A percentile compares a stretch with the other conserved stretches of the same genome.
Evolutionary conservation across 1,139 yeast genomes (phyloP).

Genomic region (Geotrichum fermentans): DNA sequence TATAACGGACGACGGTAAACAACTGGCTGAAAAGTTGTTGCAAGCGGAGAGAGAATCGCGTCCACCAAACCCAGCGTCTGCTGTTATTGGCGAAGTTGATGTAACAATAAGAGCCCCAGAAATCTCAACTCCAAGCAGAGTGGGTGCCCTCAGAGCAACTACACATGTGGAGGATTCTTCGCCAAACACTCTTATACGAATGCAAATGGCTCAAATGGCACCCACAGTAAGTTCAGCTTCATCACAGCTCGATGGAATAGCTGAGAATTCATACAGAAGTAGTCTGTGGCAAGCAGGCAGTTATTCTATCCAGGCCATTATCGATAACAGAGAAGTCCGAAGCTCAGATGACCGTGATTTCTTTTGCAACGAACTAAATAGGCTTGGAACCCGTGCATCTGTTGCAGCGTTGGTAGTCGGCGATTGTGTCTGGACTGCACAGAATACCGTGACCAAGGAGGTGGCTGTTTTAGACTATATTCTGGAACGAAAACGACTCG

Average conservation of each 20-base stretch:
- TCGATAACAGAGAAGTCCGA: slow-evolving; percentile 77
- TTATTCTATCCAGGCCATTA: slow-evolving; percentile 55
- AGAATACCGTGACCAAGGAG: slow-evolving; percentile 50
- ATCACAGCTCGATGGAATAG: neutral
- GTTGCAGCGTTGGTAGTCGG: slow-evolving; percentile 68
- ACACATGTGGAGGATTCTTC: slow-evolving; percentile 6
- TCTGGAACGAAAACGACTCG: slow-evolving; percentile 82
- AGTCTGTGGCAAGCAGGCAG: slow-evolving; percentile 48
- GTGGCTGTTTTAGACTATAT: slow-evolving; percentile 73
- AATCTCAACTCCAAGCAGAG: neutral
- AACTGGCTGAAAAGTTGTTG: slow-evolving; percentile 56
- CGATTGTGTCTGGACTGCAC: slow-evolving; percentile 87
- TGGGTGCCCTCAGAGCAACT: neutral
- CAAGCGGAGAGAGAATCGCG: slow-evolving; percentile 39
- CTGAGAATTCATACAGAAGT: neutral
- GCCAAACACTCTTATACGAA: slow-evolving; percentile 16
- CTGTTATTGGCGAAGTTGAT: neutral
- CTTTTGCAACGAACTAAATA: slow-evolving; percentile 46
- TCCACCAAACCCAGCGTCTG: neutral
- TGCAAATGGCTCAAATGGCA: slow-evolving; percentile 11
- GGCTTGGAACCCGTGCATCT: slow-evolving; percentile 50
- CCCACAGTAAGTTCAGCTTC: neutral
- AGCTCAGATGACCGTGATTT: slow-evolving; percentile 31
- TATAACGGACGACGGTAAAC: slow-evolving; percentile 69
- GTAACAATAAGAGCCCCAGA: neutral